Evolutionary conservation across 2,329 filamentous ascomycete genomes (phyloP).

Genomic region (Podosphaera leucotricha): DNA sequence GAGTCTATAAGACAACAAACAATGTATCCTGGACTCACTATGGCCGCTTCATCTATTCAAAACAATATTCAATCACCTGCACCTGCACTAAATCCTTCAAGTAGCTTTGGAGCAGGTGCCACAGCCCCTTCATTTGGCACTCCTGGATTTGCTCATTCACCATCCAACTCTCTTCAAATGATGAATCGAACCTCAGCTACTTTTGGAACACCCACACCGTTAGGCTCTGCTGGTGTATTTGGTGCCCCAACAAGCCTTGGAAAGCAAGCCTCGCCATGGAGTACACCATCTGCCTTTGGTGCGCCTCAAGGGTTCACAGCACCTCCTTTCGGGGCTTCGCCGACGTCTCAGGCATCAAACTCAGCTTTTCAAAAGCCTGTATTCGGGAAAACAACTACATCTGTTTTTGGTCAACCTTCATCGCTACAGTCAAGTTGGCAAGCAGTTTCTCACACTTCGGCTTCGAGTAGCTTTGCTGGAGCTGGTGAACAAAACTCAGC

Average conservation of each 20-base stretch:
- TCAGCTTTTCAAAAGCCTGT: background rate
- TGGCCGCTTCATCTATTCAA: conserved; percentile 14
- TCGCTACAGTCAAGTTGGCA: background rate
- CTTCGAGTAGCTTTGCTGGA: background rate
- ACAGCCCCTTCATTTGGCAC: conserved; percentile 17
- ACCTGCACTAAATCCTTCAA: conserved; percentile 9
- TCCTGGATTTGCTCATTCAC: conserved; percentile 14
- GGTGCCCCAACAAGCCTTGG: conserved; percentile 22
- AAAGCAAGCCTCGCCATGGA: conserved; percentile 29
- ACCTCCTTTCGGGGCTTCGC: conserved; percentile 17
- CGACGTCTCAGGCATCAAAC: conserved; percentile 9
- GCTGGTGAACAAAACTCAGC: conserved; percentile 1
- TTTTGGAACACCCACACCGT: conserved; percentile 20
- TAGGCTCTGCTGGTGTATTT: conserved; percentile 13
- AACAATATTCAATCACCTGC: conserved; percentile 5
- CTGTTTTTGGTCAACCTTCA: background rate
- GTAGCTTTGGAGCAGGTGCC: conserved; percentile 11
- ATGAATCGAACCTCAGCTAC: conserved; percentile 13
- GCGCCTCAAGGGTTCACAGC: conserved; percentile 18
- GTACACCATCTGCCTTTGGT: conserved; percentile 15
- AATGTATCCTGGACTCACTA: conserved; percentile 46
- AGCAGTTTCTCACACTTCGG: background rate
- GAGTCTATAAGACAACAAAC: conserved; percentile 57
- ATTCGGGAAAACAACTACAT: background rate
- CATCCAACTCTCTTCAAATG: conserved; percentile 6